Percentiles rank a stretch among this genome's conserved stretches.
Conservation (phyloP, 352 stramenopile genomes). For the Peronospora destructor region DNA sequence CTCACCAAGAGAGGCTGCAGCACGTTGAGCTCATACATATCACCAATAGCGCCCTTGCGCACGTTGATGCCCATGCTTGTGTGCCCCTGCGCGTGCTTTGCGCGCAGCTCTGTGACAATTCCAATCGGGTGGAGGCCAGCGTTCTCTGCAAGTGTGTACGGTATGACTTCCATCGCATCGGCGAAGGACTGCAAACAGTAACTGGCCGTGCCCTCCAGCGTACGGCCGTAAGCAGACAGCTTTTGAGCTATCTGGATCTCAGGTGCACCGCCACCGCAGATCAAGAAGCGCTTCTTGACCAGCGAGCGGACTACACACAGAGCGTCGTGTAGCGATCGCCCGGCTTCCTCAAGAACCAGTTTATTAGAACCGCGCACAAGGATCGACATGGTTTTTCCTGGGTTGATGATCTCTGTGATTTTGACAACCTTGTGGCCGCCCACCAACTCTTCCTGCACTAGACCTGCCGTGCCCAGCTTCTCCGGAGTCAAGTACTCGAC, state of each 20-base stretch:
- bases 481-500: slow-evolving; percentile 95
- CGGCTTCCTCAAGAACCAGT: slow-evolving; percentile 96
- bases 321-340: slow-evolving; percentile 97
- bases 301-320: slow-evolving; percentile 96
- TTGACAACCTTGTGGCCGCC: slow-evolving; percentile 97
- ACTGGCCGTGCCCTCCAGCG: slow-evolving; percentile 90
- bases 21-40: slow-evolving; percentile 99
- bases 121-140: slow-evolving; percentile 97
- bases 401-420: slow-evolving; percentile 95
- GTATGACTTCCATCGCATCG: slow-evolving; percentile 96
- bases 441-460: slow-evolving; percentile 95
- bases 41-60: slow-evolving; percentile 91
- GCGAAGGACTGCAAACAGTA: slow-evolving; percentile 97
- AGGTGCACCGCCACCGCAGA: slow-evolving; percentile 94
- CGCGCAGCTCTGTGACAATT: slow-evolving; percentile 95
- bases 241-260: slow-evolving; percentile 95
- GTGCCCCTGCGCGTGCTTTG: slow-evolving; percentile 90
- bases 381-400: slow-evolving; percentile 95
- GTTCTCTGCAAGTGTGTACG: slow-evolving; percentile 99
- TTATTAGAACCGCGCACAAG: slow-evolving; percentile 98
- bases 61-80: slow-evolving; percentile 95
- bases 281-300: slow-evolving; percentile 98
- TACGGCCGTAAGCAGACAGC: slow-evolving; percentile 90
- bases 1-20: slow-evolving; percentile 98
- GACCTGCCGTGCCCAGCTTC: slow-evolving; percentile 92